Evolutionary conservation across 2,329 filamentous ascomycete genomes (phyloP), one percentile per base, ranked within the genome.

Genomic region (Colletotrichum sp.): DNA sequence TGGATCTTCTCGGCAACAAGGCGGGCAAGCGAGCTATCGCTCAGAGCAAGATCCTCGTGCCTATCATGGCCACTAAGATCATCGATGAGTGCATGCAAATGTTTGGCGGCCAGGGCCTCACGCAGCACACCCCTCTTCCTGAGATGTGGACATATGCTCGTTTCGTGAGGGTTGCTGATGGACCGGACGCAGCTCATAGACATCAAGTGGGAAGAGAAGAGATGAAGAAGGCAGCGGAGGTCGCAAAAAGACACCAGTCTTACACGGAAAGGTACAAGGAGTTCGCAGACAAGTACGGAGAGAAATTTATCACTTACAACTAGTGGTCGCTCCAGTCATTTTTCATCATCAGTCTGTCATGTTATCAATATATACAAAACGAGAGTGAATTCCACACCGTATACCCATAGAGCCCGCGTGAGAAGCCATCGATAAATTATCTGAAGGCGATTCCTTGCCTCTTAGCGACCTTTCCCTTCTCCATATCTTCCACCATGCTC

Each of bases 51-150:
- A 93, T 99, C 1, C 91, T 98, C 15, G 94, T 98, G 8, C 97
- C 97, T 0, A 90, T 92, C 81, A 94, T 93, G 80, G 93, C 95
- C 3, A 90, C 98, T 78, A 92, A 92, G n/a, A 95, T 99, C 80
- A 96, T 99, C 80, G 97, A 99, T 88, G 94, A 96, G 77, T 97
- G 96, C 1, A 93, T 99, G 15, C 96, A 99, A 90, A 92, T 95
- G 0, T 98, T 96, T 81, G 97, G 97, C 75, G 97, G 93, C 76
- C 95, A 94, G 6, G 97, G 97, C 83, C 94, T 99, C 63, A 94
- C 92, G 81, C 97, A 99, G 88, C 96, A 99, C 82, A 99, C 97
- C 2, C 97, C 97, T n/a, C 88, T 99, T 78, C 96, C 95, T 10
- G 90, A 89, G 83, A 93, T 96, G 92, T 98, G 95, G 92, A 92